Conservation (phyloP, 495 filamentous ascomycete species). For the Hypoxylon crocopeplum region DNA sequence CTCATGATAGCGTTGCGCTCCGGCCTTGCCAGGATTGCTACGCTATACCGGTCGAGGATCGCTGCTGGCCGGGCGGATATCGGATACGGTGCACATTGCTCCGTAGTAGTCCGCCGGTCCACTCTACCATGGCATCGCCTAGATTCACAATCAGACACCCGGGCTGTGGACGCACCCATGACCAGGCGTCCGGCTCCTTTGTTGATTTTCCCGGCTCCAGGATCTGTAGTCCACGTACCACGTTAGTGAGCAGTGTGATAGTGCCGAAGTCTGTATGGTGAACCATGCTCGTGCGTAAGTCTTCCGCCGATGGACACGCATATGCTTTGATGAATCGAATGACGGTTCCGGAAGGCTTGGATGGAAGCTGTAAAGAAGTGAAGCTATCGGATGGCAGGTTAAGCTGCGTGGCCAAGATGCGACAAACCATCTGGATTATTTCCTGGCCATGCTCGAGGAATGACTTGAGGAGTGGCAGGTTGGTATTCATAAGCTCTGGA, state of each 20-base stretch:
- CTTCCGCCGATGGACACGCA: background rate
- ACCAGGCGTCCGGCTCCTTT: slow-evolving; percentile 45
- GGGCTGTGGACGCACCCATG: slow-evolving; percentile 60
- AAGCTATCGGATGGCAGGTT: background rate
- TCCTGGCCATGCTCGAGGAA: slow-evolving; percentile 3
- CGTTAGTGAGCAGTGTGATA: slow-evolving; percentile 26
- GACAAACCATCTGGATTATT: background rate
- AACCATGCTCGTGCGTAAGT: slow-evolving; percentile 14
- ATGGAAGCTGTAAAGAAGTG: background rate
- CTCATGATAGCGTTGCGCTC: slow-evolving; percentile 23
- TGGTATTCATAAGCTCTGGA: background rate
- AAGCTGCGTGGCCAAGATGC: slow-evolving; percentile 1
- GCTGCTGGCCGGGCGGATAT: slow-evolving; percentile 13
- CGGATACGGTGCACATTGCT: slow-evolving; percentile 65
- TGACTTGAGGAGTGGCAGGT: background rate
- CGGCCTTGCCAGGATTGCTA: slow-evolving; percentile 19
- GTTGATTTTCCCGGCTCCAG: slow-evolving; percentile 2
- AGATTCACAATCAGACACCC: slow-evolving; percentile 65
- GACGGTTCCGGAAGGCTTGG: slow-evolving; percentile 2
- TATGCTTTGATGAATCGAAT: slow-evolving; percentile 7
- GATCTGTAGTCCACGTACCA: slow-evolving; percentile 37
- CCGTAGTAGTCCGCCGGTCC: slow-evolving; percentile 61
- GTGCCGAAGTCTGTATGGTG: slow-evolving; percentile 59
- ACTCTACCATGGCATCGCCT: slow-evolving; percentile 68
- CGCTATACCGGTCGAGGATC: slow-evolving; percentile 23